Percentiles rank a stretch among this genome's conserved stretches.
These are phyloP conservation scores for Deinandra increscens DNA, from an alignment of 129 eudicot genomes.

Conservation along the genomic window DNA sequence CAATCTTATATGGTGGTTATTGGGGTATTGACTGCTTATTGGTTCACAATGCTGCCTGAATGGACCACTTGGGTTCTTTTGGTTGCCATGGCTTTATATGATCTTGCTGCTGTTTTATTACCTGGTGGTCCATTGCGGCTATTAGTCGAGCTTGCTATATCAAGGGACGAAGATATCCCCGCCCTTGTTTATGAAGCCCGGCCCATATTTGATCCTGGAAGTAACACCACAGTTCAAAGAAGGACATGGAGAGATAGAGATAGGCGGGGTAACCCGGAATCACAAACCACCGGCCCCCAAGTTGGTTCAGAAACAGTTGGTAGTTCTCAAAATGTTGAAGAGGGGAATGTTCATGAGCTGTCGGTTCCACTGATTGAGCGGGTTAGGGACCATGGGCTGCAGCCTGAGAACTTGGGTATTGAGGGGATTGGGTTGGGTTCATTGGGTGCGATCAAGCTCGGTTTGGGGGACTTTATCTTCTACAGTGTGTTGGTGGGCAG, in stretches of 20 bases:
- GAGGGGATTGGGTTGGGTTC: slow-evolving; percentile 98
- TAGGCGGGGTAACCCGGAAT: slow-evolving; percentile 10
- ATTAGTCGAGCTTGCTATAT: slow-evolving; percentile 88
- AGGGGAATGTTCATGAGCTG: too few relatives aligned
- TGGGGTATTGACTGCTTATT: slow-evolving; percentile 91
- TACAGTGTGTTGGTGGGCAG: slow-evolving; percentile 96
- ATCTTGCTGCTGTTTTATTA: slow-evolving; percentile 93
- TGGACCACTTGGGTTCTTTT: slow-evolving; percentile 99
- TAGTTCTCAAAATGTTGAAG: too few relatives aligned
- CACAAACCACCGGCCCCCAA: too few relatives aligned
- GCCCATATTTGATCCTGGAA: slow-evolving; percentile 45
- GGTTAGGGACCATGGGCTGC: too few relatives aligned
- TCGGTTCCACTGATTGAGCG: not conserved
- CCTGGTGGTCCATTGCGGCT: slow-evolving; percentile 93
- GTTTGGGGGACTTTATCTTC: slow-evolving; percentile 93
- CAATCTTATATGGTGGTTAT: slow-evolving; percentile 83
- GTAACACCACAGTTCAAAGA: slow-evolving; percentile 37
- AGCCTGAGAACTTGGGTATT: slow-evolving; percentile 49
- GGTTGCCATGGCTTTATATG: slow-evolving; percentile 93
- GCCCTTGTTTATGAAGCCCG: slow-evolving; percentile 97
- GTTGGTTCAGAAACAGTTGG: too few relatives aligned
- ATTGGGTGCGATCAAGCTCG: slow-evolving; percentile 89
- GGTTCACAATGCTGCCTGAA: slow-evolving; percentile 94
- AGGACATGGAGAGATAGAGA: slow-evolving; percentile 79
- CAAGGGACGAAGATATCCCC: slow-evolving; percentile 92